A percentile compares a stretch with the other conserved stretches of the same genome.
Conservation (phyloP, 345 rosid species). For the Camelina sativa region DNA sequence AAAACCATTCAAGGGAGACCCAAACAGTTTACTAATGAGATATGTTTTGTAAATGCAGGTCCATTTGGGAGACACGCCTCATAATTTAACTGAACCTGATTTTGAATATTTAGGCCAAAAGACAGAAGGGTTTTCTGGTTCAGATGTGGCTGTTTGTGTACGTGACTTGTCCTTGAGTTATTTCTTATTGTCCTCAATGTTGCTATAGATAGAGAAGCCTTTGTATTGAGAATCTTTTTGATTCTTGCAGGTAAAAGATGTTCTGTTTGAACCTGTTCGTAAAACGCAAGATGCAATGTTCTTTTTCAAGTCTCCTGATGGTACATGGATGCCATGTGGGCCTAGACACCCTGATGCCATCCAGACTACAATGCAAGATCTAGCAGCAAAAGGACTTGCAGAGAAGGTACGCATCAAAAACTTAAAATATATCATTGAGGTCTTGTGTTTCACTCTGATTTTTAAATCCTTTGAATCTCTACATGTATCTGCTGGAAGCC, state of each 20-base stretch:
- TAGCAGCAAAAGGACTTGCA: slow-evolving; percentile 76
- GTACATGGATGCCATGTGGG: slow-evolving; percentile 87
- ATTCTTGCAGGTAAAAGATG: slow-evolving; percentile 77
- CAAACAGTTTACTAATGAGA: slow-evolving; percentile 13
- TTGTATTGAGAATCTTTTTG: slow-evolving; percentile 7
- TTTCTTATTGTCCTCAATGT: background rate
- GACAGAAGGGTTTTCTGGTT: slow-evolving; percentile 95
- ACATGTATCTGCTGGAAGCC: background rate
- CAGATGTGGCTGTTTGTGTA: slow-evolving; percentile 95
- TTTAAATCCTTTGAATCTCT: background rate
- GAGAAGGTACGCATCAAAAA: slow-evolving; percentile 54
- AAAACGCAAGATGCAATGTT: slow-evolving; percentile 93
- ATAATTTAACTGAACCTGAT: slow-evolving; percentile 80
- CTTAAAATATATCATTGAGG: background rate
- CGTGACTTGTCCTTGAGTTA: slow-evolving; percentile 38
- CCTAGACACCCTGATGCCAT: slow-evolving; percentile 81
- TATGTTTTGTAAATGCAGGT: slow-evolving; percentile 52
- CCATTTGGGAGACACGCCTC: slow-evolving; percentile 97
- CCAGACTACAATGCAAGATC: slow-evolving; percentile 80
- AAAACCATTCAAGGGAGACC: background rate
- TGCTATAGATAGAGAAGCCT: background rate
- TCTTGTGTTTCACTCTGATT: background rate
- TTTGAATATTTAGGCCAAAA: slow-evolving; percentile 77
- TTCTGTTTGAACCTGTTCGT: slow-evolving; percentile 93
- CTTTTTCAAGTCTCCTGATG: slow-evolving; percentile 63